Percentiles rank a stretch among this genome's conserved stretches.
phyloP scores from a whole-genome alignment of 768 basidiomycete genomes.

The Mycena floridula region DNA sequence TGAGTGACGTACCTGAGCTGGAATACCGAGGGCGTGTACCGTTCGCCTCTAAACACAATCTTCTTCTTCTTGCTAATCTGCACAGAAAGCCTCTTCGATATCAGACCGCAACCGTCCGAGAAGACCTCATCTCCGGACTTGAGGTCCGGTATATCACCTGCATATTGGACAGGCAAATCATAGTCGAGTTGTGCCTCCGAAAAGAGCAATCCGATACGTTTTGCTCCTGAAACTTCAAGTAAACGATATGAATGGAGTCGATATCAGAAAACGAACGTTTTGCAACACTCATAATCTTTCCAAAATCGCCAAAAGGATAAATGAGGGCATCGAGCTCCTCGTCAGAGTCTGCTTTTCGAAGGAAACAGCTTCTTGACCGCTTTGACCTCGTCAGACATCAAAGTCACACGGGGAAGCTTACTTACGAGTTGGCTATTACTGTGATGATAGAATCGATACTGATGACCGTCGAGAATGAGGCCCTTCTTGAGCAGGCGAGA shows the following conservation, averaged over 20 bases:
- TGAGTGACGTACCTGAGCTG: conserved; percentile 46
- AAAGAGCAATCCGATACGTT: conserved; percentile 63
- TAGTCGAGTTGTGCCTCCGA: conserved; percentile 59
- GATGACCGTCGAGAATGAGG: conserved; percentile 47
- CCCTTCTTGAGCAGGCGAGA: conserved; percentile 47
- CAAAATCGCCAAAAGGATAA: conserved; percentile 53
- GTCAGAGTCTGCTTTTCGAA: conserved; percentile 48
- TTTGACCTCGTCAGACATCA: conserved; percentile 13
- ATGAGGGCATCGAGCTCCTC: conserved; percentile 52
- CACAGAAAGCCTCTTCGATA: conserved; percentile 43
- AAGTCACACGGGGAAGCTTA: background rate
- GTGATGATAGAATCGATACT: conserved; percentile 68
- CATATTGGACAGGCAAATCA: conserved; percentile 39
- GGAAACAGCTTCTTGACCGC: conserved; percentile 60
- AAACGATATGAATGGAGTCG: background rate
- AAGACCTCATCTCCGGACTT: conserved; percentile 50
- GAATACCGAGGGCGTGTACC: conserved; percentile 57
- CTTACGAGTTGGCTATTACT: conserved; percentile 64
- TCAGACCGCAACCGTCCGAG: conserved; percentile 67
- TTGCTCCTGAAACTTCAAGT: conserved; percentile 42
- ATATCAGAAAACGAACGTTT: conserved; percentile 38
- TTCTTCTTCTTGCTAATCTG: conserved; percentile 48
- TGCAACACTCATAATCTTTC: conserved; percentile 54
- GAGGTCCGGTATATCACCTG: conserved; percentile 55
- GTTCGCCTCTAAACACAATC: conserved; percentile 45